A percentile compares a stretch with the other conserved stretches of the same genome.
Evolutionary conservation across 2,329 filamentous ascomycete genomes (phyloP).

Genomic region (Botrytis fabae): DNA sequence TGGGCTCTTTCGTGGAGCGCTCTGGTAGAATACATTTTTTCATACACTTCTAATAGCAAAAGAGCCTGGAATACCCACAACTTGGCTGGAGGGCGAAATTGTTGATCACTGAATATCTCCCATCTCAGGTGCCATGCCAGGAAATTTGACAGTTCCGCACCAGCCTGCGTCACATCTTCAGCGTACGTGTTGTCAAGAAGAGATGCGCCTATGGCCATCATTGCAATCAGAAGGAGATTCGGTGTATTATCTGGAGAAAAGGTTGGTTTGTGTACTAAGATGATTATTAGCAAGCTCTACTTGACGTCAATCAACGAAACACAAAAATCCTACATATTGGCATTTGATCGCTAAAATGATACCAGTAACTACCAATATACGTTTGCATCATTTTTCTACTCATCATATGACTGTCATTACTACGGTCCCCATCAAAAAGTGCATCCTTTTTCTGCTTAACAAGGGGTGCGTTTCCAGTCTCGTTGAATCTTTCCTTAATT

Average conservation of each 20-base stretch:
- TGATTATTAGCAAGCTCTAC: slow-evolving; percentile 26
- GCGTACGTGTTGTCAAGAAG: slow-evolving; percentile 84
- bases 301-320: no score
- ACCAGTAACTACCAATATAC: slow-evolving; percentile 92
- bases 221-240: slow-evolving; percentile 78
- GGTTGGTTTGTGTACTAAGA: slow-evolving; percentile 77
- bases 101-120: slow-evolving; percentile 87
- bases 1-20: slow-evolving; percentile 91
- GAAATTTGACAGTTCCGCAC: slow-evolving; percentile 85
- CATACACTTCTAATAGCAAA: slow-evolving; percentile 85
- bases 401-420: slow-evolving; percentile 64
- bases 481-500: slow-evolving; percentile 78
- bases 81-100: slow-evolving; percentile 89
- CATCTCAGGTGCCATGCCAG: slow-evolving; percentile 91
- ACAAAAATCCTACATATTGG: slow-evolving; percentile 60
- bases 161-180: slow-evolving; percentile 68
- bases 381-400: slow-evolving; percentile 94
- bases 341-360: slow-evolving; percentile 89
- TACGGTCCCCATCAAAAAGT: slow-evolving; percentile 76
- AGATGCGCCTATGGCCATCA: slow-evolving; percentile 90
- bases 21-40: slow-evolving; percentile 96
- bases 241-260: slow-evolving; percentile 87
- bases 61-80: slow-evolving; percentile 95
- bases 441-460: slow-evolving; percentile 71
- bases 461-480: slow-evolving; percentile 71